Evolutionary conservation across 192 early-diverging fungal genomes (phyloP), one percentile per base, ranked within the genome.

Genomic region (Backusella tarrabulga): DNA sequence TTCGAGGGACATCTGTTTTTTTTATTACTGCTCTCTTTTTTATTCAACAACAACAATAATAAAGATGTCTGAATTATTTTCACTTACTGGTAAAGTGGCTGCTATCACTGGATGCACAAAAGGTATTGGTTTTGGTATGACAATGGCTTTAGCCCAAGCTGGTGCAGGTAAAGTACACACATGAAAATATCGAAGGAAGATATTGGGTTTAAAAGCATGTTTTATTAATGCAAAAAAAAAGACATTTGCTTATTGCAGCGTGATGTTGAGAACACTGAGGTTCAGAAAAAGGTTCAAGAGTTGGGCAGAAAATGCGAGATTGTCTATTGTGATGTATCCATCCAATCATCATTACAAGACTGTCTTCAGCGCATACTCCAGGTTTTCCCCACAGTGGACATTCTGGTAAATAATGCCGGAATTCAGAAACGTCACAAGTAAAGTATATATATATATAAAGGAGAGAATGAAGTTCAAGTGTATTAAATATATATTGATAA

Each of bases 121-220:
- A 32, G 78, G 78, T 67, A 79, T 79, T 34, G 78, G 78, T 4
- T 34, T 50, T 21, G 60, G 66, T 21, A 79, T 79, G 78, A 41
- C 73, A 1, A 38, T 79, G n/a, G 73, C 71, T 8, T 71, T 79
- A 8, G 78, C 78, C 17, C 67, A 79, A 71, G 78, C 78, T 40
- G 78, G 78, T 69, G 78, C 78, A 29, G 78, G 78, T 79, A 79
- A 79, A 68, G 11, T 32, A 32, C 32, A 32, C 32, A 32, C 32
- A 52, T 1, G 1, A 8, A 6, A 44, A 23, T 26, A 8, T 9
- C 32, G 32, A 32, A 32, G 3, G 15, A 9, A 5, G 32, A 38
- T 21, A 11, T 15, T 26, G 29, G 14, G 23, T 38, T 0, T 56
- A 34, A 74, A 19, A 35, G 32, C 32, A 32, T 32, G 29, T 32